phyloP scores from a whole-genome alignment of 1,139 yeast genomes.

The Zygoascus hellenicus region DNA sequence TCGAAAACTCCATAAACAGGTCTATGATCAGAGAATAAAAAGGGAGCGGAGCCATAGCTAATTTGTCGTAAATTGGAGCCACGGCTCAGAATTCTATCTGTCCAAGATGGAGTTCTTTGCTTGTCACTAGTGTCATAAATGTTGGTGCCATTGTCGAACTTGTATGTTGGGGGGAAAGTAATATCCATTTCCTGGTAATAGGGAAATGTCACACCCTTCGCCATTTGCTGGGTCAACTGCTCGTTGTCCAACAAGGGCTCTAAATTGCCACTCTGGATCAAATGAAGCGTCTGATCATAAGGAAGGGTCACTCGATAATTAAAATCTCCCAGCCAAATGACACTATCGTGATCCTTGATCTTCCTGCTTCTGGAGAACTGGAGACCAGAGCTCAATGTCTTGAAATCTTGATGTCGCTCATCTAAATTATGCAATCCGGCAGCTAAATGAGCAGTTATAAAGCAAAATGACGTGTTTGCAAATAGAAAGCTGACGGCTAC shows the following conservation, averaged over 20 bases:
- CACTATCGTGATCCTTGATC: slow-evolving; percentile 75
- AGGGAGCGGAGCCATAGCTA: slow-evolving; percentile 55
- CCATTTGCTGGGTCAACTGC: slow-evolving; percentile 79
- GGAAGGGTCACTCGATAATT: slow-evolving; percentile 76
- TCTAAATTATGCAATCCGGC: slow-evolving; percentile 83
- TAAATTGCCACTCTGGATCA: slow-evolving; percentile 45
- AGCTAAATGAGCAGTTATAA: slow-evolving; percentile 89
- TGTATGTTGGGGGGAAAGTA: slow-evolving; percentile 83
- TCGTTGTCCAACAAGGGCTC: slow-evolving; percentile 60
- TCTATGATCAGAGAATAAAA: slow-evolving; percentile 83
- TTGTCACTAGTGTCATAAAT: slow-evolving; percentile 86
- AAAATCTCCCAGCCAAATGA: slow-evolving; percentile 95
- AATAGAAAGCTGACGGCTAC: slow-evolving; percentile 76
- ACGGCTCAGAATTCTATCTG: slow-evolving; percentile 67
- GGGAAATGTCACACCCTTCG: slow-evolving; percentile 77
- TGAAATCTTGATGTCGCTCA: slow-evolving; percentile 84
- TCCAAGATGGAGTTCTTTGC: slow-evolving; percentile 94
- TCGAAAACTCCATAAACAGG: slow-evolving; percentile 81
- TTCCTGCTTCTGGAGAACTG: slow-evolving; percentile 65
- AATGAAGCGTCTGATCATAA: slow-evolving; percentile 65
- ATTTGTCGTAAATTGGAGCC: slow-evolving; percentile 55
- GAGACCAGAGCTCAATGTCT: slow-evolving; percentile 71
- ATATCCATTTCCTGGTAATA: slow-evolving; percentile 78
- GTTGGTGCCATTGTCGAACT: slow-evolving; percentile 84
- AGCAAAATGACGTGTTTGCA: slow-evolving; percentile 73